phyloP scores from a whole-genome alignment of 108 stramenopile species.

The Asterionellopsis glacialis region DNA sequence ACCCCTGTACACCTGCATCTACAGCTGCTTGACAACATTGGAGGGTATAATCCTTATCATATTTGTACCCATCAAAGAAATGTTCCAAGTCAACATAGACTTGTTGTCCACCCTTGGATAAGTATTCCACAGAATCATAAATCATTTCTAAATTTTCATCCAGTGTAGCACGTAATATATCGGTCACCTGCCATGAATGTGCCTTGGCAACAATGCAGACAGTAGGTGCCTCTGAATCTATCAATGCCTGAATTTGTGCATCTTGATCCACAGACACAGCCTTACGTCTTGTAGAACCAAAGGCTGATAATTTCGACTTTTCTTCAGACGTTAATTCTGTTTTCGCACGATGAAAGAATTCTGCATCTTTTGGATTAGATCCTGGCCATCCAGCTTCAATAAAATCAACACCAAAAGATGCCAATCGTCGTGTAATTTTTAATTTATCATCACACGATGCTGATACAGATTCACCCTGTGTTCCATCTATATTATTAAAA shows the following conservation, averaged over 20 bases:
- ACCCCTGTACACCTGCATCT: constrained; percentile 75
- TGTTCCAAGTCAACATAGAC: constrained; percentile 92
- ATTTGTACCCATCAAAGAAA: constrained; percentile 88
- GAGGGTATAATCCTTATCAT: constrained; percentile 65
- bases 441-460: constrained; percentile 89
- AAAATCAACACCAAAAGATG: constrained; percentile 74
- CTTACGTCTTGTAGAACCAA: constrained; percentile 87
- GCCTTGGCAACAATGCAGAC: constrained; percentile 91
- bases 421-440: constrained; percentile 74
- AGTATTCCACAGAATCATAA: constrained; percentile 73
- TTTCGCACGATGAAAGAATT: constrained; percentile 81
- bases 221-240: constrained; percentile 71
- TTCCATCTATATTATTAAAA: constrained; percentile 57
- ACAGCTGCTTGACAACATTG: constrained; percentile 75
- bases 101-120: constrained; percentile 26
- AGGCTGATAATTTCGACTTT: constrained; percentile 77
- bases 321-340: constrained; percentile 38
- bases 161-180: constrained; percentile 82
- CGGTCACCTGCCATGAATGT: constrained; percentile 88
- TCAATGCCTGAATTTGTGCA: constrained; percentile 68
- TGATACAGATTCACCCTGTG: constrained; percentile 89
- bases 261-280: constrained; percentile 57
- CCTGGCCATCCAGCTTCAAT: constrained; percentile 96
- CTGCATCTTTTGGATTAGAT: constrained; percentile 89
- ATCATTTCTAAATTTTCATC: constrained; percentile 91